These are phyloP conservation scores for Cryptococcus sp. DNA, from an alignment of 1,284 basidiomycete genomes.

Conservation along the genomic window DNA sequence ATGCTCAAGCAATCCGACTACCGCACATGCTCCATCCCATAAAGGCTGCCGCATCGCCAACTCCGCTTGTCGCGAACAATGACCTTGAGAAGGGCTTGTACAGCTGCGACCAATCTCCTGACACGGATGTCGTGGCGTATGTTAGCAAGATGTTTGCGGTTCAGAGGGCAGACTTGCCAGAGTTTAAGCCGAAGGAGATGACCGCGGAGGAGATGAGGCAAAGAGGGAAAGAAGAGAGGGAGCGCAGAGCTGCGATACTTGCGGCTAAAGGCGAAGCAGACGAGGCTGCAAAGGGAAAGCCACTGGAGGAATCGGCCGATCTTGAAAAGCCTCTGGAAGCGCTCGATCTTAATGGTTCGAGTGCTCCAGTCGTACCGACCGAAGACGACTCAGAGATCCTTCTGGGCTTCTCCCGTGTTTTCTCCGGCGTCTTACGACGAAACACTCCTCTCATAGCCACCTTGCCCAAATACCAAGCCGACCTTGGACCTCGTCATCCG, in stretches of 20 bases:
- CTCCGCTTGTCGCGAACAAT: slow-evolving; percentile 62
- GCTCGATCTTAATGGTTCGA: slow-evolving; percentile 21
- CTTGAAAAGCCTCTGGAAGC: slow-evolving; percentile 25
- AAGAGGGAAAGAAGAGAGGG: slow-evolving; percentile 66
- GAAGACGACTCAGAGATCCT: slow-evolving; percentile 61
- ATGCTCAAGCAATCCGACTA: slow-evolving; percentile 79
- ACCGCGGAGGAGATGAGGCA: slow-evolving; percentile 86
- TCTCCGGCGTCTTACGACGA: slow-evolving; percentile 77
- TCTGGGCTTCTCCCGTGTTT: slow-evolving; percentile 90
- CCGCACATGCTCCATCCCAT: slow-evolving; percentile 94
- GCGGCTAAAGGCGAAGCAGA: slow-evolving; percentile 33
- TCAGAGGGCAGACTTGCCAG: slow-evolving; percentile 73
- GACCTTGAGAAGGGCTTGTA: slow-evolving; percentile 82
- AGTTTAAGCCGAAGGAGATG: slow-evolving; percentile 73
- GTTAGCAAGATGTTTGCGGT: slow-evolving; percentile 99
- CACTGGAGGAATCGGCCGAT: slow-evolving; percentile 26
- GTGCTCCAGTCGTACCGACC: slow-evolving; percentile 5
- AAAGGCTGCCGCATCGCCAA: slow-evolving; percentile 43
- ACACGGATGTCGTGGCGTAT: slow-evolving; percentile 74
- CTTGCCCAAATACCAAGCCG: slow-evolving; percentile 84
- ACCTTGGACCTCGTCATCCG: slow-evolving; percentile 66
- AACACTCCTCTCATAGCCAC: slow-evolving; percentile 71
- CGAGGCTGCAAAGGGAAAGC: slow-evolving; percentile 10
- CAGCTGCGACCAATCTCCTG: slow-evolving; percentile 63
- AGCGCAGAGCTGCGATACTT: slow-evolving; percentile 55